Evolutionary conservation across 345 rosid genomes (phyloP).

Genomic region (Carallia brachiata): DNA sequence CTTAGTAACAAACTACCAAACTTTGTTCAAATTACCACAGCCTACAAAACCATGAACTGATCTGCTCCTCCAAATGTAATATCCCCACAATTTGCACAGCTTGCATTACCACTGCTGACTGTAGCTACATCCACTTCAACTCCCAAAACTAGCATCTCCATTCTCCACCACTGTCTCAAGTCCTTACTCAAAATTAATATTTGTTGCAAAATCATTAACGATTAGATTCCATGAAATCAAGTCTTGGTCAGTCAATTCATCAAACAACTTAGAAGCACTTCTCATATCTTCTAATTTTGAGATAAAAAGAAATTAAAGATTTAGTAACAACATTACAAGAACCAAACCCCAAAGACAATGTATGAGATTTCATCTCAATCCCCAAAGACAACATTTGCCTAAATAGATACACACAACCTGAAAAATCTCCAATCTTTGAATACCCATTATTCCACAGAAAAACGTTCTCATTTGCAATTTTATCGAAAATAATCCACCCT

Average conservation of each 20-base stretch:
- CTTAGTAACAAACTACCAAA: too few relatives aligned
- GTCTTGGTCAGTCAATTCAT: slow-evolving; percentile 59
- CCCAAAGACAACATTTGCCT: slow-evolving; percentile 48
- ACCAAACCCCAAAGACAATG: slow-evolving; percentile 56
- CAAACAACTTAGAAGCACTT: slow-evolving; percentile 49
- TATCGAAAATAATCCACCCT: slow-evolving; percentile 50
- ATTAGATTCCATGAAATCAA: slow-evolving; percentile 70
- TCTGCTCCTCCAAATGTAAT: slow-evolving; percentile 37
- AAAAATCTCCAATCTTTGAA: slow-evolving; percentile 46
- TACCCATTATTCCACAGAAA: slow-evolving; percentile 69
- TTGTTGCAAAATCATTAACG: slow-evolving; percentile 48
- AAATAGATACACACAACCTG: slow-evolving; percentile 42
- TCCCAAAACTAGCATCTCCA: slow-evolving; percentile 42
- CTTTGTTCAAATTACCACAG: too few relatives aligned
- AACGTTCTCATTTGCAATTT: slow-evolving; percentile 44
- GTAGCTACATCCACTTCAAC: slow-evolving; percentile 48
- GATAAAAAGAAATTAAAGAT: slow-evolving; percentile 47
- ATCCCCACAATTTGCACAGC: slow-evolving; percentile 41
- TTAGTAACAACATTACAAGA: slow-evolving; percentile 42
- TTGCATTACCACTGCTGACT: slow-evolving; percentile 43
- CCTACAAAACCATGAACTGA: slow-evolving; percentile 43
- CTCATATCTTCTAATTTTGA: slow-evolving; percentile 37
- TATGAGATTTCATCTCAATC: slow-evolving; percentile 41
- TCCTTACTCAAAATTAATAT: slow-evolving; percentile 40
- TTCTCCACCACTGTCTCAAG: slow-evolving; percentile 28